A percentile compares a stretch with the other conserved stretches of the same genome.
Conservation (phyloP, 805 yeast genomes). For the Candida manassasensis region DNA sequence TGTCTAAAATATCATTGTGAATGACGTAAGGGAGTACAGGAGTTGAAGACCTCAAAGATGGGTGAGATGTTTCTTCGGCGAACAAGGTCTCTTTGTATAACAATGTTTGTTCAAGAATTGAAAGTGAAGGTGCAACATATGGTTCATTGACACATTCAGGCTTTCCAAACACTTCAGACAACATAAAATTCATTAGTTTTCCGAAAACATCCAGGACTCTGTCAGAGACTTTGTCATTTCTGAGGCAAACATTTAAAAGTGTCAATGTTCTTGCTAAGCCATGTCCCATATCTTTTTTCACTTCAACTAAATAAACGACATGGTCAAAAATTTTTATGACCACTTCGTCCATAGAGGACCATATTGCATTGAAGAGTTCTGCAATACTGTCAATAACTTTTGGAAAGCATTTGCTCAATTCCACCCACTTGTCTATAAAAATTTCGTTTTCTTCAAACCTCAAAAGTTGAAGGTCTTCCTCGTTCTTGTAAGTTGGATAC, state of each 20-base stretch:
- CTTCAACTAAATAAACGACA: constrained; percentile 11
- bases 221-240: constrained; percentile 10
- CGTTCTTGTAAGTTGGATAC: constrained; percentile 8
- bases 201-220: constrained; percentile 16
- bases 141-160: constrained; percentile 24
- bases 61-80: constrained; percentile 26
- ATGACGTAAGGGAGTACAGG: constrained; percentile 13
- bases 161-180: constrained; percentile 22
- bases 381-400: constrained; percentile 16
- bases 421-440: constrained; percentile 15
- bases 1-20: constrained; percentile 16
- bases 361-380: constrained; percentile 13
- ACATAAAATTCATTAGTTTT: constrained; percentile 32
- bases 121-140: constrained; percentile 59
- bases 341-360: constrained; percentile 8
- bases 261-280: constrained; percentile 11
- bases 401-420: constrained; percentile 16
- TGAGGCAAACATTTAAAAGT: constrained; percentile 11
- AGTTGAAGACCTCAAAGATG: constrained; percentile 7
- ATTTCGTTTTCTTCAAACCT: constrained; percentile 6
- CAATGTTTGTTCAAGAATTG: constrained; percentile 51
- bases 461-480: constrained; percentile 8
- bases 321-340: constrained; percentile 9
- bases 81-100: constrained; percentile 49
- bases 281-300: constrained; percentile 8